phyloP scores from a whole-genome alignment of 306 rosid species.

The Calophaca sinica region DNA sequence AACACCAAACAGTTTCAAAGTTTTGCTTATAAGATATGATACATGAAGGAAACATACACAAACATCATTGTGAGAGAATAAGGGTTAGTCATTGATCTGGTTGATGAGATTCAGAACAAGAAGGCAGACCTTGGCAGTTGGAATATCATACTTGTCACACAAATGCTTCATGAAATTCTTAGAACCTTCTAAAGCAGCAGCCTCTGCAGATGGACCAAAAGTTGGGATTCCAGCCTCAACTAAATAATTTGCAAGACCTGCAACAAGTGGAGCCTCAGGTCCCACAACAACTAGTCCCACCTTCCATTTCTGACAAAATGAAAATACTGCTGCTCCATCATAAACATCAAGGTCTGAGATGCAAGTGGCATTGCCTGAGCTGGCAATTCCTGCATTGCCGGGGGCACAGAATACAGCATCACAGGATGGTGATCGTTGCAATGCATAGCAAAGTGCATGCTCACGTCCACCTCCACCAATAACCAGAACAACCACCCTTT shows the following conservation, averaged over 20 bases:
- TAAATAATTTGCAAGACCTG: conserved; percentile 81
- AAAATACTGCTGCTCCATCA: conserved; percentile 67
- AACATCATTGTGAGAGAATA: conserved; percentile 25
- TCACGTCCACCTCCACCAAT: conserved; percentile 99
- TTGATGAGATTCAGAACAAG: conserved; percentile 28
- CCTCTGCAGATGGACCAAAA: conserved; percentile 97
- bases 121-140: conserved; percentile 88
- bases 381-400: conserved; percentile 91
- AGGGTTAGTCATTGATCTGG: conserved; percentile 10
- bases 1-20: not conserved
- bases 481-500: conserved; percentile 69
- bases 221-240: conserved; percentile 77
- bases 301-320: conserved; percentile 73
- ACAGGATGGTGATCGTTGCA: conserved; percentile 83
- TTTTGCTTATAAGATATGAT: too few relatives aligned
- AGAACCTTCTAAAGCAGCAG: conserved; percentile 98
- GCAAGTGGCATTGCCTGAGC: conserved; percentile 82
- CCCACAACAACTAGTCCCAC: conserved; percentile 95
- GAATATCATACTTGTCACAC: conserved; percentile 87
- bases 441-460: conserved; percentile 93
- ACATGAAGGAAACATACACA: not conserved
- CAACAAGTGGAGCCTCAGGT: conserved; percentile 93
- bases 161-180: conserved; percentile 93
- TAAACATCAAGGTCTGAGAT: conserved; percentile 70
- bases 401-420: conserved; percentile 85